phyloP scores from a whole-genome alignment of 768 basidiomycete genomes.

The Tephrocybe rancida region DNA sequence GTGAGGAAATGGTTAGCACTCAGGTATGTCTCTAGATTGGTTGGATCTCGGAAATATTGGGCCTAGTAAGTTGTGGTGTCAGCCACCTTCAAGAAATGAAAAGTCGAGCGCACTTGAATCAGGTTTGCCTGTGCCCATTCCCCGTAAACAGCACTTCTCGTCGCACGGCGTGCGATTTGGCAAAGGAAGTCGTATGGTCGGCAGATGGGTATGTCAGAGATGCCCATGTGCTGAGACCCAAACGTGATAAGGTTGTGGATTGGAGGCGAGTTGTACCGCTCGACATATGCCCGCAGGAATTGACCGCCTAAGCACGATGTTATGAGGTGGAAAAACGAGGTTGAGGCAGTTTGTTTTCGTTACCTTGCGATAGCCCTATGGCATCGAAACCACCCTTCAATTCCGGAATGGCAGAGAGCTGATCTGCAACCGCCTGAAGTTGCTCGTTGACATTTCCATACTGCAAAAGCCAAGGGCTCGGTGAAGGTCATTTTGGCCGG shows the following conservation, averaged over 20 bases:
- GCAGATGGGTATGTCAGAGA: constrained; percentile 76
- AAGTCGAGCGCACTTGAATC: constrained; percentile 58
- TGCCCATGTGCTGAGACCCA: constrained; percentile 86
- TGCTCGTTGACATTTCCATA: constrained; percentile 81
- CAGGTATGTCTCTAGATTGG: constrained; percentile 59
- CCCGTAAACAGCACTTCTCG: constrained; percentile 66
- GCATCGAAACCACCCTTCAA: constrained; percentile 78
- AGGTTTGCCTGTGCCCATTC: constrained; percentile 78
- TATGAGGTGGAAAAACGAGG: background rate
- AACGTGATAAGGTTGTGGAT: constrained; percentile 85
- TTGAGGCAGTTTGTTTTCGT: constrained; percentile 3
- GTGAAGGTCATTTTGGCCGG: background rate
- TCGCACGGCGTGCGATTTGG: constrained; percentile 62
- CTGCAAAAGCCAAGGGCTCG: constrained; percentile 35
- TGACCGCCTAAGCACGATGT: constrained; percentile 59
- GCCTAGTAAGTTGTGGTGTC: constrained; percentile 47
- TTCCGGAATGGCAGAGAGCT: constrained; percentile 65
- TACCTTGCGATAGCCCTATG: constrained; percentile 87
- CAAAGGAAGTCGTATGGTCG: constrained; percentile 68
- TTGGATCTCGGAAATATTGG: constrained; percentile 84
- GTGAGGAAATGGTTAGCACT: constrained; percentile 66
- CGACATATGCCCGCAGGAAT: constrained; percentile 84
- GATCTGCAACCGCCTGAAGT: constrained; percentile 61
- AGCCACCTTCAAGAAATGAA: background rate
- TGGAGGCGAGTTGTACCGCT: constrained; percentile 72